Evolutionary conservation across 2,329 filamentous ascomycete species (phyloP).

Genomic region (Tolypocladium amazonense): DNA sequence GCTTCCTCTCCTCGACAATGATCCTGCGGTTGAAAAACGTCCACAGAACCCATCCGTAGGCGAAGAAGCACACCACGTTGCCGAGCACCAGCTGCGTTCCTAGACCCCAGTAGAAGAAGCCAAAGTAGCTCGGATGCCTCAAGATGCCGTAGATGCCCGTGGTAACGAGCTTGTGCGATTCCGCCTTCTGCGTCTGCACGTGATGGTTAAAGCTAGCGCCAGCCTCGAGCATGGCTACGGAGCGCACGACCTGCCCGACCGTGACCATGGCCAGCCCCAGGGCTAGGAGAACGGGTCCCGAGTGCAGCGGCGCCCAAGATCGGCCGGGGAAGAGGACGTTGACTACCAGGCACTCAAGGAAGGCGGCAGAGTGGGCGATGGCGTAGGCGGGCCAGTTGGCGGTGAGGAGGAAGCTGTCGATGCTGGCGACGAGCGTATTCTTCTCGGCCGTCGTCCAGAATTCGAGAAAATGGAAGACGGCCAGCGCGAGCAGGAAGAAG

Average conservation of each 20-base stretch:
- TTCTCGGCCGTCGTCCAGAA: slow-evolving; percentile 81
- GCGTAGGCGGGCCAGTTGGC: slow-evolving; percentile 80
- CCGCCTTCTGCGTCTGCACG: slow-evolving; percentile 59
- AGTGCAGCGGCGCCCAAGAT: slow-evolving; percentile 33
- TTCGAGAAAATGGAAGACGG: slow-evolving; percentile 89
- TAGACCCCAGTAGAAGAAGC: slow-evolving; percentile 97
- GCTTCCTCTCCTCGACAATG: slow-evolving; percentile 62
- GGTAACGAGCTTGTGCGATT: slow-evolving; percentile 71
- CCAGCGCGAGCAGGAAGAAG: slow-evolving; percentile 59
- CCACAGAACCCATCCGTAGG: slow-evolving; percentile 70
- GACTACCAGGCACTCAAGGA: slow-evolving; percentile 60
- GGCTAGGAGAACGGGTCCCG: slow-evolving; percentile 30
- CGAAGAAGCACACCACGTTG: slow-evolving; percentile 68
- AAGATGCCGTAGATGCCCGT: slow-evolving; percentile 65
- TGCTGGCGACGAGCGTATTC: slow-evolving; percentile 63
- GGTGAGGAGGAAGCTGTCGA: slow-evolving; percentile 72
- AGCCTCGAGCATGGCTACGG: slow-evolving; percentile 79
- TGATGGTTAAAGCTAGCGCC: slow-evolving; percentile 87
- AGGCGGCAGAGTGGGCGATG: slow-evolving; percentile 66
- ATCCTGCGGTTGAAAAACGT: slow-evolving; percentile 73
- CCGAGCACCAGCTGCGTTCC: slow-evolving; percentile 87
- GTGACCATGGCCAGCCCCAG: slow-evolving; percentile 55
- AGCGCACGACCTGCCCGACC: slow-evolving; percentile 65
- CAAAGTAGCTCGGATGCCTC: slow-evolving; percentile 90
- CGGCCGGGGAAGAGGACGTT: slow-evolving; percentile 41